Conservation (phyloP, 2,329 filamentous ascomycete species). For the Pseudocercospora fijiensis region DNA sequence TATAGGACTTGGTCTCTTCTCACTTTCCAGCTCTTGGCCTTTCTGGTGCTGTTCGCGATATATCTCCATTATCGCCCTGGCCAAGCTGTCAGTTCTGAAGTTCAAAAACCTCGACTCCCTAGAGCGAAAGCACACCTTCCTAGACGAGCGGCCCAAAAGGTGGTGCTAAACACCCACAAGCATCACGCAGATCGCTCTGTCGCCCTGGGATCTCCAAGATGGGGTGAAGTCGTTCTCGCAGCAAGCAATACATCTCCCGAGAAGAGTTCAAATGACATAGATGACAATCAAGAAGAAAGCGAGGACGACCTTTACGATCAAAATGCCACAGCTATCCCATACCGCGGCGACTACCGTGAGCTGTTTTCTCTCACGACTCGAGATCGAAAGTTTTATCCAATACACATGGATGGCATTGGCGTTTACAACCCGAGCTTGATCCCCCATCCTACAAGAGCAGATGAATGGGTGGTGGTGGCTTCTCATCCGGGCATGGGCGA, state of each 20-base stretch:
- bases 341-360: constrained; percentile 26
- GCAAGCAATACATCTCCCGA: not conserved
- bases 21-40: not conserved
- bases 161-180: not conserved
- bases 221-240: not conserved
- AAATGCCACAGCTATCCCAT: constrained; percentile 2
- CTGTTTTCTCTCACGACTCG: constrained; percentile 51
- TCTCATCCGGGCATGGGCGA: constrained; percentile 1
- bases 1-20: not conserved
- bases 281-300: not conserved
- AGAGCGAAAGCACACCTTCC: not conserved
- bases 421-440: constrained; percentile 59
- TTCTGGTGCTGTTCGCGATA: not conserved
- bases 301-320: constrained; percentile 6
- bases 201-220: not conserved
- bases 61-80: not conserved
- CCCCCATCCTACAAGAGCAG: constrained; percentile 51
- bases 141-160: not conserved
- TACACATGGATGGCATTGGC: constrained; percentile 47
- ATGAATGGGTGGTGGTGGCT: constrained; percentile 53
- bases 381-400: constrained; percentile 50
- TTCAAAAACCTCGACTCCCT: not conserved
- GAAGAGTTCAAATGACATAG: not conserved
- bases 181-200: not conserved
- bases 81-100: not conserved